Evolutionary conservation across 495 filamentous ascomycete genomes (phyloP).

Genomic region (Aspergillus campestris): DNA sequence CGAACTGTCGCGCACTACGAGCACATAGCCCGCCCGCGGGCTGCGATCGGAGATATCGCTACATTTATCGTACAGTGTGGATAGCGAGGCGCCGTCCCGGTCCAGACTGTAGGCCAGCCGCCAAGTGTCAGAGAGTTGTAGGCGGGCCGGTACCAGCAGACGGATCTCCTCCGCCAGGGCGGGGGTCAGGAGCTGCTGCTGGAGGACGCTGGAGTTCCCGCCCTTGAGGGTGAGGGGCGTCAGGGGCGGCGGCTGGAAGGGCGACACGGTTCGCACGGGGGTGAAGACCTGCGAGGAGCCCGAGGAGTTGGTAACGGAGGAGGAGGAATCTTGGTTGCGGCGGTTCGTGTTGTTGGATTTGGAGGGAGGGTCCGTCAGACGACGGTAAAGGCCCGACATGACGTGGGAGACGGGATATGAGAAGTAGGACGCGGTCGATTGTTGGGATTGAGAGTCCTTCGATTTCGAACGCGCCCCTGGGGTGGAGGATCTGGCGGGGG

Average conservation of each 20-base stretch:
- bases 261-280: constrained; percentile 45
- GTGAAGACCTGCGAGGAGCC: constrained; percentile 35
- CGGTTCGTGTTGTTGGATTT: constrained; percentile 18
- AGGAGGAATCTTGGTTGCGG: constrained; percentile 12
- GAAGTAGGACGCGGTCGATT: constrained; percentile 41
- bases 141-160: constrained; percentile 72
- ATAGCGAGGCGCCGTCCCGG: constrained; percentile 79
- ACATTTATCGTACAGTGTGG: constrained; percentile 77
- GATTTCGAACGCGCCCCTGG: constrained; percentile 28
- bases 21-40: constrained; percentile 71
- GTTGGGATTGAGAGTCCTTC: constrained; percentile 17
- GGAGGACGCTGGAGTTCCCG: constrained; percentile 20
- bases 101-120: constrained; percentile 82
- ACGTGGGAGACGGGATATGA: constrained; percentile 49
- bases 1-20: constrained; percentile 70
- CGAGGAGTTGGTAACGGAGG: constrained; percentile 17
- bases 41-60: constrained; percentile 49
- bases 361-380: constrained; percentile 38
- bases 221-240: constrained; percentile 44
- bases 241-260: constrained; percentile 53
- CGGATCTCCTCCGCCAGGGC: constrained; percentile 89
- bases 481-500: constrained; percentile 20
- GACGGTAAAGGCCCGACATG: constrained; percentile 44
- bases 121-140: constrained; percentile 86
- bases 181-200: constrained; percentile 52